phyloP scores from a whole-genome alignment of 495 filamentous ascomycete genomes.

The Lasiosphaeris hirsuta region DNA sequence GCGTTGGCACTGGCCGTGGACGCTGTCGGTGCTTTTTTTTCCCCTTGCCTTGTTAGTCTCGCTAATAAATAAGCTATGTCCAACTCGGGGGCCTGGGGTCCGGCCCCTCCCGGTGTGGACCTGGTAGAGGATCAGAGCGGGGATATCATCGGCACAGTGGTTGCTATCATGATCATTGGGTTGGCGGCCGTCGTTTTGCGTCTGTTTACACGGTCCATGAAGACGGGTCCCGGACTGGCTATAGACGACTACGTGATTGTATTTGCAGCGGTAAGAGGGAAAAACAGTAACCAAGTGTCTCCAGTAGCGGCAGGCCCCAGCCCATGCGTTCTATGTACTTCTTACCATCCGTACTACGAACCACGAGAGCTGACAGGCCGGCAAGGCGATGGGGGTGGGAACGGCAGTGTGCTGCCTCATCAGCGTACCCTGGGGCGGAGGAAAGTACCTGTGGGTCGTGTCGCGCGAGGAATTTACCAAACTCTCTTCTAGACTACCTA shows the following conservation, averaged over 20 bases:
- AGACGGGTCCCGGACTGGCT: slow-evolving; percentile 18
- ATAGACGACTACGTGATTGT: slow-evolving; percentile 22
- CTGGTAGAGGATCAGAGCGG: slow-evolving; percentile 17
- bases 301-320: neutral
- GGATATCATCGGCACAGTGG: slow-evolving; percentile 20
- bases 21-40: no score
- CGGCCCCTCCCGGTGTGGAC: slow-evolving; percentile 13
- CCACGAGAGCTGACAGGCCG: neutral
- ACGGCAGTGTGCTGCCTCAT: slow-evolving; percentile 22
- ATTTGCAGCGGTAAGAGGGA: slow-evolving; percentile 14
- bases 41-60: neutral
- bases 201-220: slow-evolving; percentile 13
- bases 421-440: slow-evolving; percentile 19
- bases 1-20: neutral
- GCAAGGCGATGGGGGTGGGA: slow-evolving; percentile 17
- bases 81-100: slow-evolving; percentile 17
- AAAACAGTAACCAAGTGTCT: neutral
- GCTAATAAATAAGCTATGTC: slow-evolving; percentile 17
- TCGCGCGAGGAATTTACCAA: slow-evolving; percentile 17
- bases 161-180: slow-evolving; percentile 19
- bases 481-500: slow-evolving; percentile 23
- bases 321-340: no score
- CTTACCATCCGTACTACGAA: no score
- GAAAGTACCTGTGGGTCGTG: slow-evolving; percentile 23
- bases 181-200: slow-evolving; percentile 14